Evolutionary conservation across 805 yeast genomes (phyloP), one percentile per base, ranked within the genome.

Genomic region (Candida orba): DNA sequence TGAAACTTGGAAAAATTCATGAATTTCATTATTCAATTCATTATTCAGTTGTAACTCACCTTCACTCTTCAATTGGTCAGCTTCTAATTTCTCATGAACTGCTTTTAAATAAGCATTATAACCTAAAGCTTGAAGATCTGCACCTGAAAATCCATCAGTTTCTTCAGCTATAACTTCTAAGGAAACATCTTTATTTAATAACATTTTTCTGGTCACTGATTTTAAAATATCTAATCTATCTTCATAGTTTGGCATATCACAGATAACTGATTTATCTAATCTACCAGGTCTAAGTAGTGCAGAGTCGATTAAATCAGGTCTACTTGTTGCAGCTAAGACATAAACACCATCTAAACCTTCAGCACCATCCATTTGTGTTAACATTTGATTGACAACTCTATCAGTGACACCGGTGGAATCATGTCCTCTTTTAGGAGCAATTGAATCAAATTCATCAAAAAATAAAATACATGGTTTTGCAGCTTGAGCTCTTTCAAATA

Each of bases 311-410:
- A 93, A 72, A 57, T 93, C 99, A 0, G 99, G 99, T 54, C 99
- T 73, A 54, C 93, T 81, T 0, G 98, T 93, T 1, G 98, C 99
- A 0, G 98, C 98, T 23, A 93, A 69, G 0, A 93, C 96, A 59
- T 93, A 91, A 3, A 93, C 98, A 4, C 98, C 97, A 55, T 90
- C 97, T 25, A 90, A 69, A 0, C 98, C 97, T 62, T 93, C 98
- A 1, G 98, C 98, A 67, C 99, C 99, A 63, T 93, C 99, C 96
- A 93, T 90, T 60, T 93, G 97, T 0, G 99, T 93, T 55, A 93
- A 74, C 78, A 93, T 77, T 60, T 93, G 99, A 64, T 93, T 93
- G 23, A 93, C 99, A 34, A 93, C 96, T 54, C 99, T 75, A 61
- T 93, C 99, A 3, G 98, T 93, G 4, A 93, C 98, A 44, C 98